Evolutionary conservation across 805 yeast species (phyloP), one percentile per base, ranked within the genome.

Genomic region (Metschnikowia koreensis): DNA sequence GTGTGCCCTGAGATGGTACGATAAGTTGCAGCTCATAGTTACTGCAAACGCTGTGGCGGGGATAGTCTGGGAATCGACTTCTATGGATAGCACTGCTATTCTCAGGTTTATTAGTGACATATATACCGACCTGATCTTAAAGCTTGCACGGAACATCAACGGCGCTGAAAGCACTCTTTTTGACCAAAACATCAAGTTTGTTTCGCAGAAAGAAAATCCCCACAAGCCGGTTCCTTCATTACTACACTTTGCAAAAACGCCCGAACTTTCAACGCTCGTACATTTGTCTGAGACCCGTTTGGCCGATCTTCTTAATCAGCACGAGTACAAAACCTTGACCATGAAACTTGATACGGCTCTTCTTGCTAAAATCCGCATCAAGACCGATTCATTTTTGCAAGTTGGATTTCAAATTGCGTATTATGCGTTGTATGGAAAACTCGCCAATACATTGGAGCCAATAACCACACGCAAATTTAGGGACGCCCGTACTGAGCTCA

Each of bases 401-500:
- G 60, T 80, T 37, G 71, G 77, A 45, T 71, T 81, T 54, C 86
- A 81, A 60, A 73, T 81, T 17, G 73, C 84, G 3, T 70, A 80
- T 61, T 81, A 79, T 62, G 81, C 85, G 0, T 65, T 81, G 41
- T 81, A 81, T 55, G 86, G 86, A 2, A 75, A 71, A 52, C 60
- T 77, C 51, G 73, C 69, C 16, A 74, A 74, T 57, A 72, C 77
- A 2, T 75, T 84, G 46, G 83, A 82, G 50, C 85, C 85, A 3
- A 78, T 81, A 28, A 83, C 91, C 6, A 87, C 92, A 1, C 73
- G 96, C 53, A 75, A 75, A 53, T 87, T 86, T 66, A 75, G 74
- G 54, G 84, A 84, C 63, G 77, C 91, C 6, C 77, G 96, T 59
- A 84, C 91, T 0, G 89, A 86, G 55, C 76, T 86, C 22, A 74